Conservation (phyloP, 345 rosid species). For the Citrus inodora region DNA sequence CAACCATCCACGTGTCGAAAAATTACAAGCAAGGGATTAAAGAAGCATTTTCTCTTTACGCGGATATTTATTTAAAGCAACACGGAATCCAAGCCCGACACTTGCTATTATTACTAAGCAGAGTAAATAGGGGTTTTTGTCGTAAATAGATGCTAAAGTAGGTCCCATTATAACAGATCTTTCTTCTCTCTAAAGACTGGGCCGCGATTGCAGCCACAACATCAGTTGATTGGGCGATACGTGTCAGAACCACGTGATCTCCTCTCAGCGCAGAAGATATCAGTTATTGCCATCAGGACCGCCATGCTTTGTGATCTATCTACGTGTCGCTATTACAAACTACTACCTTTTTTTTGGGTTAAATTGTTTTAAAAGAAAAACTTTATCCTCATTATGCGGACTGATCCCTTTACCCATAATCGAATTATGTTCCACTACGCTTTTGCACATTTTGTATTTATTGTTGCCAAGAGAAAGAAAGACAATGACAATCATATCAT, state of each 20-base stretch:
- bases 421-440: too few relatives aligned
- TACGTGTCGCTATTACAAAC: neutral
- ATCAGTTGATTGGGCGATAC: neutral
- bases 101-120: too few relatives aligned
- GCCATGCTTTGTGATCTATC: neutral
- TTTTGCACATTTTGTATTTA: too few relatives aligned
- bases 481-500: too few relatives aligned
- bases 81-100: neutral
- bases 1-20: neutral
- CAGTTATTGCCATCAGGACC: neutral
- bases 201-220: neutral
- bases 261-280: neutral
- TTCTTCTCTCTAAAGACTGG: neutral
- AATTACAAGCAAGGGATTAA: neutral
- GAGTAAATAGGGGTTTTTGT: too few relatives aligned
- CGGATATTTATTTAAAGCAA: neutral
- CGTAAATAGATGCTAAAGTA: neutral
- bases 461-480: too few relatives aligned
- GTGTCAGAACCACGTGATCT: slow-evolving; percentile 4
- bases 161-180: neutral
- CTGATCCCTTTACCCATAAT: too few relatives aligned
- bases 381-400: too few relatives aligned
- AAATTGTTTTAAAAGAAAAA: too few relatives aligned
- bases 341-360: too few relatives aligned
- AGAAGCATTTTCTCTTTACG: too few relatives aligned